phyloP scores from a whole-genome alignment of 2,329 filamentous ascomycete species.

The Thermomyces lanuginosus region DNA sequence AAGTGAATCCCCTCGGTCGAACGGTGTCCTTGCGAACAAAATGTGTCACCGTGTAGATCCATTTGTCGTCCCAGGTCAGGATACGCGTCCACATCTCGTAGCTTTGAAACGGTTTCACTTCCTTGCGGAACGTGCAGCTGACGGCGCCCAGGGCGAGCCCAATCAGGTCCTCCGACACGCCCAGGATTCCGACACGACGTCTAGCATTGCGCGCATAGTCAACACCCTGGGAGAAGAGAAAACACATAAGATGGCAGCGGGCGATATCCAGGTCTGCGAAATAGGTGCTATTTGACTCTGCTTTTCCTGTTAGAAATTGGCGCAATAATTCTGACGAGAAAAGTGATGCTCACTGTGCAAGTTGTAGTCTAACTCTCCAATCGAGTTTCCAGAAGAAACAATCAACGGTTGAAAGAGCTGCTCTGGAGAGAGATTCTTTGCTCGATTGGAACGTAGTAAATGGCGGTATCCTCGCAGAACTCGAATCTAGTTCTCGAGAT shows the following conservation, averaged over 20 bases:
- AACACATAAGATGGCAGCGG: constrained; percentile 33
- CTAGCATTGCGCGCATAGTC: constrained; percentile 8
- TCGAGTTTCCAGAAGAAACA: constrained; percentile 6
- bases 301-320: neutral
- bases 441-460: constrained; percentile 6
- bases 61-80: constrained; percentile 16
- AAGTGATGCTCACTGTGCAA: constrained; percentile 6
- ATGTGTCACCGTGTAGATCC: constrained; percentile 17
- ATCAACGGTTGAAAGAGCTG: constrained; percentile 8
- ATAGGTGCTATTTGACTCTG: constrained; percentile 38
- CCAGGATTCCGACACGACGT: constrained; percentile 5
- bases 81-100: constrained; percentile 14
- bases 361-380: constrained; percentile 9
- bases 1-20: constrained; percentile 6
- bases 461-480: constrained; percentile 7
- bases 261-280: constrained; percentile 40
- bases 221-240: constrained; percentile 7
- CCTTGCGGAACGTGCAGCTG: constrained; percentile 10
- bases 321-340: neutral
- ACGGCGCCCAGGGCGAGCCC: constrained; percentile 10
- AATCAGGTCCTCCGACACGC: constrained; percentile 6
- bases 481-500: constrained; percentile 8
- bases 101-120: constrained; percentile 11
- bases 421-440: constrained; percentile 5
- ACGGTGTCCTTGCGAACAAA: constrained; percentile 11